Percentiles rank a stretch among this genome's conserved stretches.
Evolutionary conservation across 1,284 basidiomycete species (phyloP).

Genomic region (Cryptococcus neoformans): DNA sequence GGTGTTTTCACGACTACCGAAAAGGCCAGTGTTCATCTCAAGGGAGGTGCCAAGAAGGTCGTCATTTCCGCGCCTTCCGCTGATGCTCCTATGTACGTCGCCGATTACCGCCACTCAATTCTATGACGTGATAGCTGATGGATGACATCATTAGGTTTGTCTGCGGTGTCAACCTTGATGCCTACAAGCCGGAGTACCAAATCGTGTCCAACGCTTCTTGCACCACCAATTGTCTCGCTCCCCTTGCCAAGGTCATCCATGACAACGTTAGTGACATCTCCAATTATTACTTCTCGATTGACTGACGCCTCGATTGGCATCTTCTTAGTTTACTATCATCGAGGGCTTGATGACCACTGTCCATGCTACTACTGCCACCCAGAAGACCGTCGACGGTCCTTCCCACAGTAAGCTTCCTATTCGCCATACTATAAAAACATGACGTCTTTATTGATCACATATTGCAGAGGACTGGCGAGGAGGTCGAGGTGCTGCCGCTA

Average conservation of each 20-base stretch:
- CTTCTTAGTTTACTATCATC: slow-evolving; percentile 69
- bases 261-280: slow-evolving; percentile 59
- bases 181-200: slow-evolving; percentile 86
- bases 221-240: slow-evolving; percentile 99
- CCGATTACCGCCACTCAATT: not conserved
- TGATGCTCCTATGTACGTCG: slow-evolving; percentile 84
- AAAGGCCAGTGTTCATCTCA: slow-evolving; percentile 90
- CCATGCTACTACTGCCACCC: slow-evolving; percentile 94
- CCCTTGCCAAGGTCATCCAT: slow-evolving; percentile 96
- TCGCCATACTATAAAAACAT: not conserved
- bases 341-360: slow-evolving; percentile 99
- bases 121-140: no score
- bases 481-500: slow-evolving; percentile 93
- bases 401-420: slow-evolving; percentile 61
- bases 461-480: slow-evolving; percentile 62
- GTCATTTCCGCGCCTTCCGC: slow-evolving; percentile 99
- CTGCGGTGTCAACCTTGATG: slow-evolving; percentile 92
- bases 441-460: not conserved
- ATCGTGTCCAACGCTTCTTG: slow-evolving; percentile 99
- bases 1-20: slow-evolving; percentile 97
- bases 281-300: not conserved
- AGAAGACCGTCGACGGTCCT: slow-evolving; percentile 98
- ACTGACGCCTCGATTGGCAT: not conserved
- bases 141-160: slow-evolving; percentile 57
- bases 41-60: slow-evolving; percentile 99